These are phyloP conservation scores for Cladorrhinum sp. DNA, from an alignment of 2,329 filamentous ascomycete genomes.

Conservation along the genomic window DNA sequence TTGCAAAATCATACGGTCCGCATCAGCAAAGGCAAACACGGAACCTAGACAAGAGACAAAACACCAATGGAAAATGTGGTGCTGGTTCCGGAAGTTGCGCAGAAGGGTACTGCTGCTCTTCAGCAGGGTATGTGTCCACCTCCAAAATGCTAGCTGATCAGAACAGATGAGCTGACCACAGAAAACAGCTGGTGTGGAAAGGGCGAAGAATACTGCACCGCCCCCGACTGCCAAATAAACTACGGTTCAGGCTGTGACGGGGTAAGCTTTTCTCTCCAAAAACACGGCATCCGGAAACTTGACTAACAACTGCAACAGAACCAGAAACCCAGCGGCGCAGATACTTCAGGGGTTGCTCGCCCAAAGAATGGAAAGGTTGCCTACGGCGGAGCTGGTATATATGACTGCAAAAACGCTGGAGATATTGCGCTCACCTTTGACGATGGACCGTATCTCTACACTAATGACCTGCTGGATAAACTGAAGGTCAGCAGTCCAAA, in stretches of 20 bases:
- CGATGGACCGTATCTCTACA: constrained; percentile 63
- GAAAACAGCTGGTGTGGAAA: constrained; percentile 52
- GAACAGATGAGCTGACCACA: constrained; percentile 13
- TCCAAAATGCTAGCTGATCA: too few species aligned
- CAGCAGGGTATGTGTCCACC: constrained; percentile 30
- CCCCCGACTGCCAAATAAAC: constrained; percentile 59
- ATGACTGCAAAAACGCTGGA: constrained; percentile 53
- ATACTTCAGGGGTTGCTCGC: constrained; percentile 52
- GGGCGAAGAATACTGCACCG: constrained; percentile 54
- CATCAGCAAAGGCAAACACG: constrained; percentile 6
- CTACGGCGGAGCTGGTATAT: constrained; percentile 57
- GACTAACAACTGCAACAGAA: constrained; percentile 36
- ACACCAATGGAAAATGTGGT: constrained; percentile 30
- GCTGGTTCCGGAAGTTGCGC: constrained; percentile 30
- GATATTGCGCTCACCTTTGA: constrained; percentile 66
- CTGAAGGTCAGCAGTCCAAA: constrained; percentile 39
- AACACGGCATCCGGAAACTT: too few species aligned
- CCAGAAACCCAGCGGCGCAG: constrained; percentile 48
- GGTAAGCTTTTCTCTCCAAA: constrained; percentile 13
- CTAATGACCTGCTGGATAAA: constrained; percentile 58
- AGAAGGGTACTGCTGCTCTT: constrained; percentile 35
- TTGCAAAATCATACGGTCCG: constrained; percentile 2
- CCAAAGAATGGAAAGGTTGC: constrained; percentile 51
- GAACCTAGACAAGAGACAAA: constrained; percentile 22
- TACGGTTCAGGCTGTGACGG: constrained; percentile 62